Conservation (phyloP, 2,329 filamentous ascomycete species). For the Talaromyces sp. region DNA sequence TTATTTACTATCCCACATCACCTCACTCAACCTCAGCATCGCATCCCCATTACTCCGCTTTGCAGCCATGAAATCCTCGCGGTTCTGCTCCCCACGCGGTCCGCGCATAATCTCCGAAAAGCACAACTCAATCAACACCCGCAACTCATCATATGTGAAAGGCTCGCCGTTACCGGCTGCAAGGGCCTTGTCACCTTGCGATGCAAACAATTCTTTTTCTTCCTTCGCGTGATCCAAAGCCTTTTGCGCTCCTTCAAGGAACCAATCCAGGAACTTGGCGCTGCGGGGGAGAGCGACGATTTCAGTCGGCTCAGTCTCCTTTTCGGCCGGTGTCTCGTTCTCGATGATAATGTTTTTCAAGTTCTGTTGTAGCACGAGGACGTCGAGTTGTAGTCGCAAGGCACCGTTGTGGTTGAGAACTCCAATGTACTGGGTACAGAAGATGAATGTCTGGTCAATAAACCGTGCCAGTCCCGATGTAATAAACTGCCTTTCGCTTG, state of each 20-base stretch:
- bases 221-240: constrained; percentile 44
- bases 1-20: constrained; percentile 47
- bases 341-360: constrained; percentile 77
- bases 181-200: constrained; percentile 33
- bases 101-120: constrained; percentile 45
- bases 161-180: constrained; percentile 40
- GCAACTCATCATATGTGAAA: constrained; percentile 46
- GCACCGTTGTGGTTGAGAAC: constrained; percentile 83
- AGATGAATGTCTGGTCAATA: constrained; percentile 74
- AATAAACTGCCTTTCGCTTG: constrained; percentile 70
- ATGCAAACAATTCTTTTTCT: constrained; percentile 41
- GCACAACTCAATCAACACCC: constrained; percentile 45
- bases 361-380: constrained; percentile 92
- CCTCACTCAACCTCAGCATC: constrained; percentile 43
- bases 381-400: constrained; percentile 87
- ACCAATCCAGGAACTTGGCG: constrained; percentile 48
- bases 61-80: constrained; percentile 46
- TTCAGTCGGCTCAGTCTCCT: constrained; percentile 25
- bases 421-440: constrained; percentile 66
- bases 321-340: constrained; percentile 11
- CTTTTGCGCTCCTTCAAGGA: constrained; percentile 46
- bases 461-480: constrained; percentile 72
- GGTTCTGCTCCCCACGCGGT: constrained; percentile 38
- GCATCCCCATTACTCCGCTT: constrained; percentile 46
- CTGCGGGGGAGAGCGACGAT: constrained; percentile 42